phyloP scores from a whole-genome alignment of 495 filamentous ascomycete genomes.

The Lepraria neglecta region DNA sequence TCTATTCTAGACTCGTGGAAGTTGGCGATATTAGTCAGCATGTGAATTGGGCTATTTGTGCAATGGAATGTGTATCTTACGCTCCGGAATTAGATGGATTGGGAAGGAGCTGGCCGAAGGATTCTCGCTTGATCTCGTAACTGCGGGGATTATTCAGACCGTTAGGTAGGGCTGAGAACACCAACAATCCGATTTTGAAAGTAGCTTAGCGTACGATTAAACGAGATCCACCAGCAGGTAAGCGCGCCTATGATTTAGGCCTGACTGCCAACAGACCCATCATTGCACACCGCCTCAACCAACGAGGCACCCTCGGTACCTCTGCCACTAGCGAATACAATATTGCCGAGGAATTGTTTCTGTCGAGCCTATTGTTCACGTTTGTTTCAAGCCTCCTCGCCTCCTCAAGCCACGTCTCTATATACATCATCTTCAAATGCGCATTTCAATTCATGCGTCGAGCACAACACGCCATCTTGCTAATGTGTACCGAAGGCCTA shows the following conservation, averaged over 20 bases:
- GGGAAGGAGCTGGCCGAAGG: background rate
- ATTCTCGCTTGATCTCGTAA: background rate
- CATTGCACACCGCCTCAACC: background rate
- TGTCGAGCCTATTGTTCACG: background rate
- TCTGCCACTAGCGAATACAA: background rate
- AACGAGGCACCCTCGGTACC: background rate
- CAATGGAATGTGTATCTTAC: background rate
- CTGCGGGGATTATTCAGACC: background rate
- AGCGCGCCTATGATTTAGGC: background rate
- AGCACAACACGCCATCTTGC: background rate
- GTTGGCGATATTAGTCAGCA: background rate
- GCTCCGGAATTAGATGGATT: background rate
- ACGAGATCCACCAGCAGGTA: background rate
- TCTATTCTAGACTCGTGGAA: background rate
- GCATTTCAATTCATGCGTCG: background rate
- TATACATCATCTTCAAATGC: background rate
- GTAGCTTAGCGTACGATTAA: background rate
- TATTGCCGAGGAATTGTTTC: background rate
- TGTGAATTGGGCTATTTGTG: background rate
- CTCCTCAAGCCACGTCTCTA: background rate
- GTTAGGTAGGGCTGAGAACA: background rate
- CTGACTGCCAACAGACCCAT: background rate
- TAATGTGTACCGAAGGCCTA: too few species aligned
- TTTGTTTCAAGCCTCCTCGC: background rate
- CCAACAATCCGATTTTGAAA: background rate